Evolutionary conservation across 495 filamentous ascomycete species (phyloP).

Genomic region (Penicillium coprophilum): DNA sequence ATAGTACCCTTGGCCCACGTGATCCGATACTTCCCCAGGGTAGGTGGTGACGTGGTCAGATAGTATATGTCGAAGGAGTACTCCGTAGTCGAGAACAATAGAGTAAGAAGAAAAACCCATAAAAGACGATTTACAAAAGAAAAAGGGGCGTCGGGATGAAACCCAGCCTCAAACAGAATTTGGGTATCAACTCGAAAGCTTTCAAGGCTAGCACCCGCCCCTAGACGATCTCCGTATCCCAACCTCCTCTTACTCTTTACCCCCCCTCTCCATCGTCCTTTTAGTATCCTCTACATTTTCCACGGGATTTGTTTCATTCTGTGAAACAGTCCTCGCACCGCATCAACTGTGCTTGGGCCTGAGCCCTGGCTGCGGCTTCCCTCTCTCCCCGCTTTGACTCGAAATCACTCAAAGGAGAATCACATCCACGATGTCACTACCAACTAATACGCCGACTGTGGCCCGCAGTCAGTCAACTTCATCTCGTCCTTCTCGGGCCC

Average conservation of each 20-base stretch:
- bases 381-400: constrained; percentile 28
- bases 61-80: not conserved
- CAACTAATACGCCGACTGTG: constrained; percentile 48
- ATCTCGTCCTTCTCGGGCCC: constrained; percentile 46
- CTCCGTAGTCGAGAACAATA: too few relatives aligned
- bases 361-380: constrained; percentile 20
- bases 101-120: too few relatives aligned
- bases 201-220: not conserved
- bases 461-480: constrained; percentile 57
- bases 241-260: constrained; percentile 11
- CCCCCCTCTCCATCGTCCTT: constrained; percentile 9
- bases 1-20: constrained; percentile 14
- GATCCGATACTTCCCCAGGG: constrained; percentile 5
- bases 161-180: constrained; percentile 15
- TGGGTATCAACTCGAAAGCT: constrained; percentile 16
- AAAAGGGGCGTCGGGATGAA: constrained; percentile 9
- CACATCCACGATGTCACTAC: constrained; percentile 48
- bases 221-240: constrained; percentile 16
- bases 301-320: not conserved
- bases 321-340: constrained; percentile 4
- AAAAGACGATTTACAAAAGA: not conserved
- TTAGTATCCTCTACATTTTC: not conserved
- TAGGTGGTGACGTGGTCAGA: constrained; percentile 13
- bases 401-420: constrained; percentile 14
- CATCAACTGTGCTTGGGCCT: constrained; percentile 6